Evolutionary conservation across 2,329 filamentous ascomycete species (phyloP), one percentile per base, ranked within the genome.

Genomic region (Ophiostoma tasmaniense): DNA sequence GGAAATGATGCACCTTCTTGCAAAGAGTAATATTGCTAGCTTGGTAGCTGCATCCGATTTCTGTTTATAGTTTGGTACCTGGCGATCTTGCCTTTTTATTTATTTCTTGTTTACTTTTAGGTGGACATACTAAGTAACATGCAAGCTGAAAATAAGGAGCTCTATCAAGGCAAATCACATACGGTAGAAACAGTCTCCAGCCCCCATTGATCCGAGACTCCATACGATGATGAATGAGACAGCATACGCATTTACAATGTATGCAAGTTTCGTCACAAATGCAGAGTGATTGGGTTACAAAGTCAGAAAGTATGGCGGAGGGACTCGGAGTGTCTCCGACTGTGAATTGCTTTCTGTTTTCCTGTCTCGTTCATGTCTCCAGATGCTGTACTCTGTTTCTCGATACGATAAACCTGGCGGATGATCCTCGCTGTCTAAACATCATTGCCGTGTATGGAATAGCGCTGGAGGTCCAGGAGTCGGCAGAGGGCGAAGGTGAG

Each of bases 401-500:
- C 64, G 69, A 30, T 55, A 30, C 55, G 52, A 59, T 59, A 28
- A 61, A 65, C 62, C 50, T 67, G 52, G 66, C 62, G 61, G 70
- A 22, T 64, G 67, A 69, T 69, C 70, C 33, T 39, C 70, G 64
- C 66, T 62, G 50, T 55, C 45, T 35, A 70, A 7, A 67, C 59
- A 67, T 67, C 70, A 22, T 68, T 69, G 67, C 70, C 67, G 39
- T 61, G 61, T 71, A 22, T 17, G 68, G 67, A 37, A 71, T 71
- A 71, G 70, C 66, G 67, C 62, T 55, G 28, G 14, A 2, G n/a
- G 50, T 55, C 22, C 22, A 61, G 55, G 22, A 25, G 50, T 13
- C 2, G 50, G 6, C n/a, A 55, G 50, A 55, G 50, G 45, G 25
- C 11, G 52, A 59, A 10, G 20, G 52, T 37, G 35, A 37, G 42